Percentiles rank a stretch among this genome's conserved stretches.
These are phyloP conservation scores for Selaginella moellendorffii DNA, from an alignment of 75 land plant genomes.

Conservation along the genomic window DNA sequence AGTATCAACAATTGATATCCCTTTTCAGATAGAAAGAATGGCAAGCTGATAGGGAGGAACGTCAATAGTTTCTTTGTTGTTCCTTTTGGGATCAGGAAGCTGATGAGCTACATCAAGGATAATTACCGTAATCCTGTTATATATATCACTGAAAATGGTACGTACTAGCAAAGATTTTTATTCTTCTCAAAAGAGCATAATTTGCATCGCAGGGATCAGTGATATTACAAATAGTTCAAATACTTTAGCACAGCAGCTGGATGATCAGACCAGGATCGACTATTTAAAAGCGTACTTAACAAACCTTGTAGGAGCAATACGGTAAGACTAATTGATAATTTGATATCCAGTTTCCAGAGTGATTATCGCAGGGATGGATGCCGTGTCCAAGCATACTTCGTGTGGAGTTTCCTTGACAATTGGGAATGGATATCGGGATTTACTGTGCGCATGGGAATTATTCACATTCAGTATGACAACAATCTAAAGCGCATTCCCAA, in stretches of 20 bases:
- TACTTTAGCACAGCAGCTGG: not conserved
- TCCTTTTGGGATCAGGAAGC: not conserved
- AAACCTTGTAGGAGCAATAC: not conserved
- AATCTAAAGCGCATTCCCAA: conserved; percentile 35
- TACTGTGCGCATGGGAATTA: conserved; percentile 34
- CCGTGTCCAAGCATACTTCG: conserved; percentile 42
- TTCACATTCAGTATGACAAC: conserved; percentile 26
- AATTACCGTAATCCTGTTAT: not conserved
- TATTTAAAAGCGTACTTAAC: not conserved
- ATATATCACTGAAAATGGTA: not conserved
- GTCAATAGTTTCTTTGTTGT: not conserved
- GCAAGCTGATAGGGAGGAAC: not conserved
- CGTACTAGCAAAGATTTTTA: not conserved
- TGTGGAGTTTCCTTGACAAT: conserved; percentile 59
- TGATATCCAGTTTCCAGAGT: not conserved
- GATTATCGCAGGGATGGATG: conserved; percentile 31
- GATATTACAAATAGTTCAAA: not conserved
- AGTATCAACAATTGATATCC: not conserved
- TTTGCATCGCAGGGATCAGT: not conserved
- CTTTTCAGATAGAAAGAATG: not conserved
- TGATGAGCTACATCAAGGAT: not conserved
- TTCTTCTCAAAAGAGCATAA: not conserved
- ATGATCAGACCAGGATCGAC: not conserved
- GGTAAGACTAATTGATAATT: not conserved
- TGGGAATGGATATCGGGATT: conserved; percentile 61